These are phyloP conservation scores for Haplosporangium gracile DNA, from an alignment of 192 early-diverging fungal genomes.

Conservation along the genomic window DNA sequence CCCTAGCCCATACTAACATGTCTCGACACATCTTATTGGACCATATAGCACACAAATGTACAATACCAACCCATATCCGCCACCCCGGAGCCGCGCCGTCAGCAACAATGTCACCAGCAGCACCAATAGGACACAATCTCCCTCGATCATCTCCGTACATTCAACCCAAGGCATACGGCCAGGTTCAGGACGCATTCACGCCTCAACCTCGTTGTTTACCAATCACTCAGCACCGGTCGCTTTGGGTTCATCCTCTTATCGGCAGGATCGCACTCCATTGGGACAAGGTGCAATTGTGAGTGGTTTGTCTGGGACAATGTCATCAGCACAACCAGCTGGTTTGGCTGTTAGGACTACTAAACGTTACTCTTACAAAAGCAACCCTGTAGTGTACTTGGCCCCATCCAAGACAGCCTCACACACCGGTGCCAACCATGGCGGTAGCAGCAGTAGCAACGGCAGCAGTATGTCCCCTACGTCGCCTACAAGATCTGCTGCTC, in stretches of 20 bases:
- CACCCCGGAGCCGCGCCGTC: slow-evolving; percentile 19
- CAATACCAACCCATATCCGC: slow-evolving; percentile 35
- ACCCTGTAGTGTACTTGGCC: slow-evolving; percentile 39
- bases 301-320: slow-evolving; percentile 8
- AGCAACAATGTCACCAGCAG: neutral
- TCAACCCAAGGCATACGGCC: neutral
- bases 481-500: neutral
- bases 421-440: neutral
- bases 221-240: neutral
- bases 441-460: slow-evolving; percentile 5
- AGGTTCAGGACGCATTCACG: slow-evolving; percentile 12
- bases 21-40: neutral
- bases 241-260: slow-evolving; percentile 2
- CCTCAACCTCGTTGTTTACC: slow-evolving; percentile 19
- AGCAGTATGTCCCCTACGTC: neutral
- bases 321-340: neutral
- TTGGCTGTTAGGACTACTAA: neutral
- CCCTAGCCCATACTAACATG: neutral
- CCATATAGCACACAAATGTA: slow-evolving; percentile 43
- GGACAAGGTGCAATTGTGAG: neutral
- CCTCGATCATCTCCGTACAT: neutral
- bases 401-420: neutral
- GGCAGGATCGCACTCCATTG: slow-evolving; percentile 6
- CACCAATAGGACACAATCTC: neutral
- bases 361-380: slow-evolving; percentile 48